Percentiles rank a stretch among this genome's conserved stretches.
Conservation (phyloP, 2,329 filamentous ascomycete genomes). For the Fusarium hostae region DNA sequence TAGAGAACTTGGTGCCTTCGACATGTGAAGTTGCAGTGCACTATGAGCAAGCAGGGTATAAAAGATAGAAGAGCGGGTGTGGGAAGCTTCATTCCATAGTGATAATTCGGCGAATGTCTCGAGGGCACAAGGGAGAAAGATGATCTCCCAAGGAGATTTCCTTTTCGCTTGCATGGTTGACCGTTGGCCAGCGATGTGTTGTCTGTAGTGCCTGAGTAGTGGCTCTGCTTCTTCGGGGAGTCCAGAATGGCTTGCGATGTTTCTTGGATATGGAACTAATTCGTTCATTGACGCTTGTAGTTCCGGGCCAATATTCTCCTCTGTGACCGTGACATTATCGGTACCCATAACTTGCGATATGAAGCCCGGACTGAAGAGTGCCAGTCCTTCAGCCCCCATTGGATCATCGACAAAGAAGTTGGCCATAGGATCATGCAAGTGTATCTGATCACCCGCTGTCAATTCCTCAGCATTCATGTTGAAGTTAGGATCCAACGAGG, state of each 20-base stretch:
- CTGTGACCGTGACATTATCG: neutral
- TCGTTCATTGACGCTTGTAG: neutral
- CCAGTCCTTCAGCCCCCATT: conserved; percentile 36
- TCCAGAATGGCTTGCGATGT: neutral
- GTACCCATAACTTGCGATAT: conserved; percentile 37
- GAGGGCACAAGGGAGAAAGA: conserved; percentile 55
- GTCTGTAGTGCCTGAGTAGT: conserved; percentile 46
- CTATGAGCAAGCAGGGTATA: conserved; percentile 55
- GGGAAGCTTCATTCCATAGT: conserved; percentile 52
- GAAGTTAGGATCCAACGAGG: conserved; percentile 25
- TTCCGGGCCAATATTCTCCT: neutral
- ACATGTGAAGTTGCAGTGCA: conserved; percentile 53
- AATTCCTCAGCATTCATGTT: conserved; percentile 3
- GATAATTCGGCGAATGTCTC: conserved; percentile 55
- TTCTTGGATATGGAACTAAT: neutral
- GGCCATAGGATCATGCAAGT: conserved; percentile 24
- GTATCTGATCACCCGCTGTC: conserved; percentile 3
- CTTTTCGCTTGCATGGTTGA: conserved; percentile 44
- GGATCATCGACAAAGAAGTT: conserved; percentile 36
- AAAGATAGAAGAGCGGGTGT: conserved; percentile 53
- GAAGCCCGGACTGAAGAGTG: conserved; percentile 39
- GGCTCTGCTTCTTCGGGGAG: conserved; percentile 41
- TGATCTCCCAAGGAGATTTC: conserved; percentile 57
- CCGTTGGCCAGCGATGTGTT: conserved; percentile 43
- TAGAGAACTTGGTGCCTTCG: conserved; percentile 4